Evolutionary conservation across 495 filamentous ascomycete species (phyloP).

Genomic region (Penicillium longicatenatum): DNA sequence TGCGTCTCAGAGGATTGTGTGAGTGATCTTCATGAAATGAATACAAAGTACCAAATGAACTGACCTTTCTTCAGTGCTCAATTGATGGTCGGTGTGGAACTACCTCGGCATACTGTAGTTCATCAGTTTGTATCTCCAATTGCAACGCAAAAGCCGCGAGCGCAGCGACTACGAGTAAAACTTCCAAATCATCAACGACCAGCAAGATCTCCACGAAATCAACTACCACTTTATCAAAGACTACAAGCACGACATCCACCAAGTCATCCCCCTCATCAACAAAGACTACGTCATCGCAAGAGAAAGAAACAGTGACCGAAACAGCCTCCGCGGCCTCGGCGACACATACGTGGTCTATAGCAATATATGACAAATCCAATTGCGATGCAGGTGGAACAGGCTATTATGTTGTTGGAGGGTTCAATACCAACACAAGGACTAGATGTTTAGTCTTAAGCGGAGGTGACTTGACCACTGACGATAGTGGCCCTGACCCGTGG

Average conservation of each 20-base stretch:
- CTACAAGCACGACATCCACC: not conserved
- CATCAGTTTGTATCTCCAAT: not conserved
- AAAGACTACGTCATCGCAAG: no score
- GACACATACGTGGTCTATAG: not conserved
- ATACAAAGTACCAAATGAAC: not conserved
- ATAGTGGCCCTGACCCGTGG: not conserved
- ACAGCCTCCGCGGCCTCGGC: no score
- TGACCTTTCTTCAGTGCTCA: conserved; percentile 2
- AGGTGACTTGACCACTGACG: not conserved
- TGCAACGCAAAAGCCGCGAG: not conserved
- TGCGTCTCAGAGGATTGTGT: conserved; percentile 16
- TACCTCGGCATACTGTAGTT: not conserved
- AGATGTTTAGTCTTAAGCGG: conserved; percentile 5
- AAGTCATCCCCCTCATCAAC: not conserved
- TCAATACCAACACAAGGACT: conserved; percentile 3
- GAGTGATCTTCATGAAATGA: not conserved
- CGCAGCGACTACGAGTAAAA: not conserved
- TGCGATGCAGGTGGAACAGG: not conserved
- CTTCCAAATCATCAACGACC: not conserved
- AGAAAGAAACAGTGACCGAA: not conserved
- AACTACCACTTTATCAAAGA: not conserved
- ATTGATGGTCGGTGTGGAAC: conserved; percentile 10
- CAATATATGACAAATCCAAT: not conserved
- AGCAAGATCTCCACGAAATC: not conserved
- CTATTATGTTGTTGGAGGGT: conserved; percentile 11